These are phyloP conservation scores for Harringtonia aguacate DNA, from an alignment of 2,329 filamentous ascomycete species.

Conservation along the genomic window DNA sequence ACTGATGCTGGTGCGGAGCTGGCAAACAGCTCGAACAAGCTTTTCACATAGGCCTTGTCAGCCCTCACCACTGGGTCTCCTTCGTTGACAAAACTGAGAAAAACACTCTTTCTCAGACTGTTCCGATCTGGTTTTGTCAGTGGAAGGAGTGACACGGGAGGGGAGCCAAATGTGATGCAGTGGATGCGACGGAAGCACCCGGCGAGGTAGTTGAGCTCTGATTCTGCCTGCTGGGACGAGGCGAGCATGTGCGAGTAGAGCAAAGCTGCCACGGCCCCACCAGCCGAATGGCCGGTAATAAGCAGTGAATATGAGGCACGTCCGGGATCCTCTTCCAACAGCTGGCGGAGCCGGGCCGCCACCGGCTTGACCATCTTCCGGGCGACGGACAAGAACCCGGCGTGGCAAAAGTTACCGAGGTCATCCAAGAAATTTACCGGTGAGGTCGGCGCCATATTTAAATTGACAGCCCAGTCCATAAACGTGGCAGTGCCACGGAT, in stretches of 20 bases:
- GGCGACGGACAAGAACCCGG: slow-evolving; percentile 69
- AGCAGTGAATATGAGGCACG: slow-evolving; percentile 59
- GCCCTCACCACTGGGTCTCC: slow-evolving; percentile 72
- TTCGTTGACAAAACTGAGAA: slow-evolving; percentile 75
- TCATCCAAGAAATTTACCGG: slow-evolving; percentile 70
- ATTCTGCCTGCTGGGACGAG: slow-evolving; percentile 39
- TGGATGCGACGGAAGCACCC: slow-evolving; percentile 68
- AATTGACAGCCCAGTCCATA: slow-evolving; percentile 79
- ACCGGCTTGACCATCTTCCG: slow-evolving; percentile 65
- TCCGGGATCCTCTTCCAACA: slow-evolving; percentile 61
- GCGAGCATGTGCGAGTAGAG: slow-evolving; percentile 75
- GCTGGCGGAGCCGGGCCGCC: slow-evolving; percentile 54
- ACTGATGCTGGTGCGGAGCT: slow-evolving; percentile 28
- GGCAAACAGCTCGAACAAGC: slow-evolving; percentile 60
- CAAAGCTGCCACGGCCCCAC: slow-evolving; percentile 71
- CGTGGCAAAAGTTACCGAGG: slow-evolving; percentile 63
- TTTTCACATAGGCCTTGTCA: slow-evolving; percentile 65
- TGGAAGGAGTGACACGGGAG: slow-evolving; percentile 63
- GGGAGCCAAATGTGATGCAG: slow-evolving; percentile 78
- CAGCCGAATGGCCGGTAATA: slow-evolving; percentile 79
- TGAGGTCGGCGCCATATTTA: slow-evolving; percentile 55
- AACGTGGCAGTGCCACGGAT: slow-evolving; percentile 73
- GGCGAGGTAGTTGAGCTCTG: slow-evolving; percentile 60
- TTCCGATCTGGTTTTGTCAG: slow-evolving; percentile 45
- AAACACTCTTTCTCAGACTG: slow-evolving; percentile 54